These are phyloP conservation scores for Mortierella hygrophila DNA, from an alignment of 192 early-diverging fungal species.

Conservation along the genomic window DNA sequence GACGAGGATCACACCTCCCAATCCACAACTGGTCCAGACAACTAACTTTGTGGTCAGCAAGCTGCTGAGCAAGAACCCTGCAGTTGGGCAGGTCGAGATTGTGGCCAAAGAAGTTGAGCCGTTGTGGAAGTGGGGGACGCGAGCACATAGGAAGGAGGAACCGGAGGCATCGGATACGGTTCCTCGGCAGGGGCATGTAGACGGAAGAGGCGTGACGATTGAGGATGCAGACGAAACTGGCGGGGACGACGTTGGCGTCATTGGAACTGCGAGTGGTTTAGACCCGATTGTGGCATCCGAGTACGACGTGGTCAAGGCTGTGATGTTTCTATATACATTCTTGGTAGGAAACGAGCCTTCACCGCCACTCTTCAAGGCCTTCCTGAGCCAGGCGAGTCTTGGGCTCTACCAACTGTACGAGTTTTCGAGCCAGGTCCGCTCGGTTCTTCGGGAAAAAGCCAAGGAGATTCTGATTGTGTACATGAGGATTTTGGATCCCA, in stretches of 20 bases:
- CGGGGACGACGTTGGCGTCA: conserved; percentile 2
- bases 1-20: conserved; percentile 16
- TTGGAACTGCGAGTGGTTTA: conserved; percentile 20
- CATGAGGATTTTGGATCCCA: conserved; percentile 57
- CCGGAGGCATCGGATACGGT: conserved; percentile 33
- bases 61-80: conserved; percentile 64
- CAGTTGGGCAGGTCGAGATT: conserved; percentile 62
- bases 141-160: conserved; percentile 10
- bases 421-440: conserved; percentile 57
- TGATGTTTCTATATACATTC: conserved; percentile 66
- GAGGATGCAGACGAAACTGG: conserved; percentile 11
- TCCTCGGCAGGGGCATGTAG: neutral
- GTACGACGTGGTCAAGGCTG: conserved; percentile 54
- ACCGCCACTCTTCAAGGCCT: conserved; percentile 63
- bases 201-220: neutral
- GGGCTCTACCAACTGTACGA: conserved; percentile 71
- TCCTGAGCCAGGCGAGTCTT: conserved; percentile 64
- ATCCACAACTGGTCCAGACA: conserved; percentile 48
- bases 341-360: conserved; percentile 74
- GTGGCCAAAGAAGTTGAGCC: conserved; percentile 53
- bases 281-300: conserved; percentile 61
- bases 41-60: conserved; percentile 65
- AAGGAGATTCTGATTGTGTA: conserved; percentile 64
- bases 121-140: conserved; percentile 51
- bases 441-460: conserved; percentile 57